A percentile compares a stretch with the other conserved stretches of the same genome.
Conservation (phyloP, 2,329 filamentous ascomycete species). For the Plectosphaerella cucumerina region DNA sequence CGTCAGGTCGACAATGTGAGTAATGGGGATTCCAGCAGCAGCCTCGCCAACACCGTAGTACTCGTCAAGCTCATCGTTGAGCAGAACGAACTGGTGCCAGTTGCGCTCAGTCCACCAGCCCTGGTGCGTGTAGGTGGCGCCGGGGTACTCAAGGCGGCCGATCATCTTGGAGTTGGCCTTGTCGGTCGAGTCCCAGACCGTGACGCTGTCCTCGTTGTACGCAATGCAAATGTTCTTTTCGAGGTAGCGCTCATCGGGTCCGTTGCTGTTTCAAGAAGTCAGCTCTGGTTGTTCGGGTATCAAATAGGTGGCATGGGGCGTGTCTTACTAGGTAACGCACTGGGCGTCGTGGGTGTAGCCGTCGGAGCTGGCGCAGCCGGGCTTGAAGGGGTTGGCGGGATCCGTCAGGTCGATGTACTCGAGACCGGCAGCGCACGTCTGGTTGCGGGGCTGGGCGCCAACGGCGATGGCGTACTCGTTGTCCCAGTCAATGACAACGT, state of each 20-base stretch:
- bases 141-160: conserved; percentile 42
- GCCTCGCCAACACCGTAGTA: conserved; percentile 23
- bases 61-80: conserved; percentile 40
- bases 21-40: conserved; percentile 31
- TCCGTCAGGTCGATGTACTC: conserved; percentile 52
- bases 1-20: conserved; percentile 34
- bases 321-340: conserved; percentile 40
- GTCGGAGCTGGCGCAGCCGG: conserved; percentile 42
- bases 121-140: conserved; percentile 46
- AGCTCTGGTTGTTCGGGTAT: no score
- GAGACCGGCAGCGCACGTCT: conserved; percentile 42
- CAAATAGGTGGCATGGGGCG: no score
- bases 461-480: conserved; percentile 37
- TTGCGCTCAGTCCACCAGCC: conserved; percentile 35
- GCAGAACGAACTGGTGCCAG: conserved; percentile 30
- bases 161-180: conserved; percentile 33
- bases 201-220: conserved; percentile 39
- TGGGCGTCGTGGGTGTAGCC: conserved; percentile 51
- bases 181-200: conserved; percentile 40
- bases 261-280: conserved; percentile 21
- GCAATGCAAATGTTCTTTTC: conserved; percentile 24
- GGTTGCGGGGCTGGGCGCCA: conserved; percentile 27
- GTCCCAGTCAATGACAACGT: conserved; percentile 47
- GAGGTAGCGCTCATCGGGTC: conserved; percentile 38
- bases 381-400: conserved; percentile 42